These are phyloP conservation scores for Mortierella sp. DNA, from an alignment of 371 early-diverging fungal species.

Conservation along the genomic window DNA sequence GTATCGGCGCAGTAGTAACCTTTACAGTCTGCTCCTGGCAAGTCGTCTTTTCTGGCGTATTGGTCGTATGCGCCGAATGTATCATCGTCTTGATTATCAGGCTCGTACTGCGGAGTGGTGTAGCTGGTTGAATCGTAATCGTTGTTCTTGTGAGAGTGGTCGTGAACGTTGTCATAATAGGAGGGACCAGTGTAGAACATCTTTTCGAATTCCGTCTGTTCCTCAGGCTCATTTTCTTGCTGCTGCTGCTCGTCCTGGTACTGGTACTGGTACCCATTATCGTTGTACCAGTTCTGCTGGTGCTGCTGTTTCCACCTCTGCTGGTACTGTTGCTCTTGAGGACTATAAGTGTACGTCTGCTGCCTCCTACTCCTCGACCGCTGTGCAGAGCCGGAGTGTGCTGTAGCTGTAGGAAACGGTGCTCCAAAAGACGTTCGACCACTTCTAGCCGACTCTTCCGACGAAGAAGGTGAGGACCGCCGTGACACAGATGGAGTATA, in stretches of 20 bases:
- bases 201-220: conserved; percentile 2
- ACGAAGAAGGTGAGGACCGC: neutral
- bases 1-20: conserved; percentile 12
- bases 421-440: neutral
- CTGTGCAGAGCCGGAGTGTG: neutral
- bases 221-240: neutral
- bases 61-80: neutral
- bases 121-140: neutral
- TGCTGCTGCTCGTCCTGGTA: neutral
- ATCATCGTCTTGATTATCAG: neutral
- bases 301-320: neutral
- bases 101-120: neutral
- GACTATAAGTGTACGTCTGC: neutral
- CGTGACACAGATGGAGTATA: neutral
- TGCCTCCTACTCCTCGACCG: neutral
- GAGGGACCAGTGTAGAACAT: neutral
- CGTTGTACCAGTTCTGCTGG: neutral
- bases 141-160: neutral
- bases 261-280: neutral
- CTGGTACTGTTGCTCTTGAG: neutral
- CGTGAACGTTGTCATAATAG: neutral
- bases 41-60: neutral
- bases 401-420: neutral
- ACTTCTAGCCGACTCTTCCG: neutral
- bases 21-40: neutral